Base-by-base conservation (phyloP, 2,329 filamentous ascomycete genomes). In the Xylaria arbuscula region DNA sequence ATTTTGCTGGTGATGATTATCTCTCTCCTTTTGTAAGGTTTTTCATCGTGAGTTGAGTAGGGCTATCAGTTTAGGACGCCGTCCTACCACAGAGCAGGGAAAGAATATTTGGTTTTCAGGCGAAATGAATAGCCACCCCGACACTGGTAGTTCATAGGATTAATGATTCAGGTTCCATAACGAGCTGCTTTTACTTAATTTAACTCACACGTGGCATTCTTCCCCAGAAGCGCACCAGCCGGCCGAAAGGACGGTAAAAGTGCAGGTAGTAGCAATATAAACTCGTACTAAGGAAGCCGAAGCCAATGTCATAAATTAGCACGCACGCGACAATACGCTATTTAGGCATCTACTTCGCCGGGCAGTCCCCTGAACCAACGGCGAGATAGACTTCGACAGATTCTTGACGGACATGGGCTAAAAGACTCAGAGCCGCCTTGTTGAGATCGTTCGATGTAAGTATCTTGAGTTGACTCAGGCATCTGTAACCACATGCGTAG, bases 1-100 rank as follows among this genome's bases (percentile, higher is more conserved):
- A 63, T 74, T 45, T 70, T 75, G 72, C 47, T 75, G 38, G 64
- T 72, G 17, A 67, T 68, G 36, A 40, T 75, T 11, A 47, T 72
- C 24, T 69, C 69, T 22, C 54, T 72, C n/a, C n/a, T 65, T 34
- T 51, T 67, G 22, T 58, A 66, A 40, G 40, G 1, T 32, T 53
- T 17, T 50, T 69, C 67, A 64, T 48, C 61, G 28, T 69, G 62
- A 62, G 22, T 38, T 8, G 8, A 54, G n/a, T 19, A 15, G 28
- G 28, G 2, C 56, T 7, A 24, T 13, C 47, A 50, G 6, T 48
- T 36, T 19, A 28, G 15, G 58, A 34, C 36, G 47, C 22, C 53
- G 32, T 45, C 53, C 48, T 36, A 40, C 47, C n/a, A 45, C 9
- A 57, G 9, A 45, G 2, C 10, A 24, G 24, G 9, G 19, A 1